Percentiles rank a stretch among this genome's conserved stretches.
Conservation (phyloP, 306 rosid species). For the Glycyrrhiza uralensis region DNA sequence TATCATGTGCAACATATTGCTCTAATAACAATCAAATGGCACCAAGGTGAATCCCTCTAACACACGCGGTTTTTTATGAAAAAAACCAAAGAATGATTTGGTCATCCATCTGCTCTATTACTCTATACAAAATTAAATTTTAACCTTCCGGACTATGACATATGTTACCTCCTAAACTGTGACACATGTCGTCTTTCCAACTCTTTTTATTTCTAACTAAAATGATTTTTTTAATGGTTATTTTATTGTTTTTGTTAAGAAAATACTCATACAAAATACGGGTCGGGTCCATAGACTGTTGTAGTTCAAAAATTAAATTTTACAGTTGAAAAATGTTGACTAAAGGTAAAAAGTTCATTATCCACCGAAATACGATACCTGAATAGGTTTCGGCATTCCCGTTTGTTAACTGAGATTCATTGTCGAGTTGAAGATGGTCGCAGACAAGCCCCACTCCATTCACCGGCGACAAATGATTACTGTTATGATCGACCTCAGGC, state of each 20-base stretch:
- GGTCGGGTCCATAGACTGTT: too few relatives aligned
- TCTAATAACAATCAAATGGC: neutral
- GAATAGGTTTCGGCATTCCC: constrained; percentile 30
- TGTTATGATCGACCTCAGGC: neutral
- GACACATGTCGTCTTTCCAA: too few relatives aligned
- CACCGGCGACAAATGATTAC: neutral
- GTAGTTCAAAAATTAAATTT: neutral
- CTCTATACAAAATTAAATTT: too few relatives aligned
- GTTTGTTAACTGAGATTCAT: constrained; percentile 25
- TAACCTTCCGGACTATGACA: too few relatives aligned
- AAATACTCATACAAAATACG: too few relatives aligned
- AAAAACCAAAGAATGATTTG: too few relatives aligned
- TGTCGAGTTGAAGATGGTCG: constrained; percentile 23
- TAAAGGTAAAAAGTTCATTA: neutral
- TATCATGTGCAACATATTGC: neutral
- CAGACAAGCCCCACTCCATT: constrained; percentile 12
- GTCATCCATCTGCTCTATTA: too few relatives aligned
- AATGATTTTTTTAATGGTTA: neutral
- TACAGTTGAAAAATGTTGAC: neutral
- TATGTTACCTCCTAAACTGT: too few relatives aligned
- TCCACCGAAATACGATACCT: constrained; percentile 51
- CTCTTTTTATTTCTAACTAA: too few relatives aligned
- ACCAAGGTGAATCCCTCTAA: neutral
- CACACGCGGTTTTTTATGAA: neutral
- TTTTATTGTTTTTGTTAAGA: too few relatives aligned